These are phyloP conservation scores for Staphylotrichum longicolle DNA, from an alignment of 495 filamentous ascomycete species.

Conservation along the genomic window DNA sequence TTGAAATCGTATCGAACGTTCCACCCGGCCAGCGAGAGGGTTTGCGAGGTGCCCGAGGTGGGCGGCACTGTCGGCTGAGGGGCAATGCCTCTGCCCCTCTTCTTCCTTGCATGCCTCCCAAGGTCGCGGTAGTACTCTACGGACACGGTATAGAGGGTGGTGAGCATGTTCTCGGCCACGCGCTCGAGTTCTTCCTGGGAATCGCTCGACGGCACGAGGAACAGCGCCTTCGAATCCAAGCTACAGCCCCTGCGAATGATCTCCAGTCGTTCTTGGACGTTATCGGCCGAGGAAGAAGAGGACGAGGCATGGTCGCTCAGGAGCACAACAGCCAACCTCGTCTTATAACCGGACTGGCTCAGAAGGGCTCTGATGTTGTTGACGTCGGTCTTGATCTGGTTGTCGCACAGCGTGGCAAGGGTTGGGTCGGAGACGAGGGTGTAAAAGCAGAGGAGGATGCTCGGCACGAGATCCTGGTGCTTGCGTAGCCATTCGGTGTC, in stretches of 20 bases:
- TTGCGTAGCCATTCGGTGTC: slow-evolving; percentile 78
- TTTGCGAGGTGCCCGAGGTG: slow-evolving; percentile 76
- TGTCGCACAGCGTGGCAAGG: slow-evolving; percentile 71
- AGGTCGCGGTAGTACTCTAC: slow-evolving; percentile 89
- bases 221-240: slow-evolving; percentile 69
- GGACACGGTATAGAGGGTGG: slow-evolving; percentile 60
- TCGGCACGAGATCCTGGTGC: slow-evolving; percentile 77
- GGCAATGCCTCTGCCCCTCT: slow-evolving; percentile 68
- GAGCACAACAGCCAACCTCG: slow-evolving; percentile 71
- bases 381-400: slow-evolving; percentile 84
- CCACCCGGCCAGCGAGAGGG: slow-evolving; percentile 81
- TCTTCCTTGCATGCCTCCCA: slow-evolving; percentile 81
- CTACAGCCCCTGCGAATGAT: slow-evolving; percentile 73
- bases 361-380: slow-evolving; percentile 68
- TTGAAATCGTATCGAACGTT: slow-evolving; percentile 92
- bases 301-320: slow-evolving; percentile 64
- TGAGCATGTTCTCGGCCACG: slow-evolving; percentile 59
- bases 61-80: slow-evolving; percentile 83
- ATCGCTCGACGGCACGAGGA: slow-evolving; percentile 57
- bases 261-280: slow-evolving; percentile 63
- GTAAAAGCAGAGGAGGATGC: slow-evolving; percentile 73
- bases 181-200: slow-evolving; percentile 57
- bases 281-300: slow-evolving; percentile 53
- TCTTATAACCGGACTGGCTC: slow-evolving; percentile 66
- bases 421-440: slow-evolving; percentile 66